Evolutionary conservation across 495 filamentous ascomycete species (phyloP), one percentile per base, ranked within the genome.

Genomic region (Tuber melanosporum): DNA sequence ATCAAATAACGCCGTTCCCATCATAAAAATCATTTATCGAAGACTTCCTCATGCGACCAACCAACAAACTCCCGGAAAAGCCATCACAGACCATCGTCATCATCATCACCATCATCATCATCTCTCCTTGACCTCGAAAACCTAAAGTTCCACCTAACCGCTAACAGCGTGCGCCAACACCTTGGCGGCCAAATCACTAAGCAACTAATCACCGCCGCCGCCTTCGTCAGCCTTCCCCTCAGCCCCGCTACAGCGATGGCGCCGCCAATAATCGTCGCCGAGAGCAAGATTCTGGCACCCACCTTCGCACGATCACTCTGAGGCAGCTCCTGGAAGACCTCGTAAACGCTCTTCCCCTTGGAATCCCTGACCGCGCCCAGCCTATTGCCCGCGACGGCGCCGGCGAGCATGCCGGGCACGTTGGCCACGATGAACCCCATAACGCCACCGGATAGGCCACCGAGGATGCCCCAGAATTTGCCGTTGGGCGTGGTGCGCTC

Each of bases 371-470:
- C 89, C 7, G 93, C 92, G 19, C 95, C 95, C 12, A 99, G 83
- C 73, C 94, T 86, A 83, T 97, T 98, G 47, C 95, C 95, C 6
- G 95, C 95, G 36, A 97, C 94, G 1, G 93, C 94, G 6, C 95
- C 95, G 22, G 95, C 96, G 36, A 98, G 77, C 74, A 93, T 89
- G 0, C 95, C 95, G 0, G 95, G 93, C 32, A 97, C 87, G 82
- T 97, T 98, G 10, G 91, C 95, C 5, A 97, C 89, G 79, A 99
- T 99, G 81, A 97, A 99, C 0, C 95, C 95, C 84, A 99, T 88
- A 9, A 93, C 93, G 70, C 92, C 94, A 39, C 95, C 95, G 82
- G 92, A 95, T 15, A 96, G 78, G 3, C 93, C 94, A 19, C 95
- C 95, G 15, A 98, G 85, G 47, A 97, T 80, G 42, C 90, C 87